Evolutionary conservation across 1,139 yeast species (phyloP).

Genomic region (Groenewaldozyma auringiensis): DNA sequence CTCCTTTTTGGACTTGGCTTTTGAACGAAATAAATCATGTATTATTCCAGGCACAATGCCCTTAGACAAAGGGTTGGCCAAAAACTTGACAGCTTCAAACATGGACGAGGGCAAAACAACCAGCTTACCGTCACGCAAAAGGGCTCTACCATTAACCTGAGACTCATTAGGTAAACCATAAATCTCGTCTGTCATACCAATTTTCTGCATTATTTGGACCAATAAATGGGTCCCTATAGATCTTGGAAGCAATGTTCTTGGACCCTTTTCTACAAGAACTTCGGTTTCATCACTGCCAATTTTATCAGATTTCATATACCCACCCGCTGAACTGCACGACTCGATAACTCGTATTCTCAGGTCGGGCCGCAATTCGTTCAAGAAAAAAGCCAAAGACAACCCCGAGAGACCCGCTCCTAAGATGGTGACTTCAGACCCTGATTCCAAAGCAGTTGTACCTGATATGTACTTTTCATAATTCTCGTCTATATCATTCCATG

Average conservation of each 20-base stretch:
- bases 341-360: slow-evolving; percentile 58
- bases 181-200: slow-evolving; percentile 39
- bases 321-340: slow-evolving; percentile 51
- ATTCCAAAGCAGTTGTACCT: slow-evolving; percentile 23
- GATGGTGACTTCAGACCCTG: slow-evolving; percentile 31
- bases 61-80: slow-evolving; percentile 32
- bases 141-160: slow-evolving; percentile 52
- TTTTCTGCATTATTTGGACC: slow-evolving; percentile 34
- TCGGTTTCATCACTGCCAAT: slow-evolving; percentile 13
- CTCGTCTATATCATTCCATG: slow-evolving; percentile 19
- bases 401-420: slow-evolving; percentile 91
- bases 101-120: slow-evolving; percentile 27
- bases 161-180: slow-evolving; percentile 45
- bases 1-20: slow-evolving; percentile 23
- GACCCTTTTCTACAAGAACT: slow-evolving; percentile 34
- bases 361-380: slow-evolving; percentile 58
- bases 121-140: slow-evolving; percentile 36
- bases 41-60: slow-evolving; percentile 30
- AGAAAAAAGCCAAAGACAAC: slow-evolving; percentile 65
- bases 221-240: slow-evolving; percentile 31
- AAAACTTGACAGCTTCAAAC: slow-evolving; percentile 21
- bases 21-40: slow-evolving; percentile 34
- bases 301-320: slow-evolving; percentile 57
- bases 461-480: slow-evolving; percentile 24
- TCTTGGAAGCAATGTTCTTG: slow-evolving; percentile 36